phyloP scores from a whole-genome alignment of 208 protist species.

The Trichomonas vaginalis region DNA sequence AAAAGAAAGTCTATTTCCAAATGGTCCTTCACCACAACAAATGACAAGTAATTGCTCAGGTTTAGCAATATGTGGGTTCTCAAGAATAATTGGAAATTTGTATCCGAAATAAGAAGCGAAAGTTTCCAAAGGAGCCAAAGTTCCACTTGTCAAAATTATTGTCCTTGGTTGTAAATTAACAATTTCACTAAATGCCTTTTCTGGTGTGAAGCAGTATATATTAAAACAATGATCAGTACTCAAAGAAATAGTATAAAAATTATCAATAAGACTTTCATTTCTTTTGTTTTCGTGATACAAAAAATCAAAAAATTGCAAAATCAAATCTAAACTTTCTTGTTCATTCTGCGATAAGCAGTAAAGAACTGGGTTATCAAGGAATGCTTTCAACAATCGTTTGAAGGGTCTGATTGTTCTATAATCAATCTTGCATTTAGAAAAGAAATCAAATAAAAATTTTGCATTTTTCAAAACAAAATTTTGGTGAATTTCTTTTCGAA shows the following conservation, averaged over 20 bases:
- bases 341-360: neutral
- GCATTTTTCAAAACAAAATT: neutral
- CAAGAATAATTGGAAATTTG: conserved; percentile 11
- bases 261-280: neutral
- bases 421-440: neutral
- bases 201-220: neutral
- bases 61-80: neutral
- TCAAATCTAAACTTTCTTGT: neutral
- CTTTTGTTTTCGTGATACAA: neutral
- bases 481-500: neutral
- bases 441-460: neutral
- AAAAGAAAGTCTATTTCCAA: neutral
- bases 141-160: conserved; percentile 15
- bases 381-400: neutral
- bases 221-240: neutral
- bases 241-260: neutral
- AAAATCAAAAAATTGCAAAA: neutral
- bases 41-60: neutral
- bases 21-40: neutral
- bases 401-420: neutral
- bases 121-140: neutral
- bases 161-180: neutral
- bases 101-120: neutral
- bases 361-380: neutral
- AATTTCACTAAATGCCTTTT: neutral